phyloP scores from a whole-genome alignment of 129 eudicot species.

The Centrapalus pauciflorus region DNA sequence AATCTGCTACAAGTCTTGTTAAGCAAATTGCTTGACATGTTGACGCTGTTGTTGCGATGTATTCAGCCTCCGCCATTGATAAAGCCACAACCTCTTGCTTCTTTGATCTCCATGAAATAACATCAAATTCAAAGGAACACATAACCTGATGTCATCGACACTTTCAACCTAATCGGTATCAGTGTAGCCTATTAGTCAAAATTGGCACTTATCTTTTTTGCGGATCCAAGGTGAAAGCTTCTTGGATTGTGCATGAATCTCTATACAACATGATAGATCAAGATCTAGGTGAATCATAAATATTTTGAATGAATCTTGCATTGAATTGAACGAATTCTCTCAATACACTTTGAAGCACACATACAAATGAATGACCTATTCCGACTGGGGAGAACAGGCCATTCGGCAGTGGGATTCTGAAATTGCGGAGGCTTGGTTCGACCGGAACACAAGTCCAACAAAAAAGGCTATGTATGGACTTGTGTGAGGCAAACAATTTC shows the following conservation, averaged over 20 bases:
- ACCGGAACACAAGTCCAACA: neutral
- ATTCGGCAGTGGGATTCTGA: neutral
- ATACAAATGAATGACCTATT: no score
- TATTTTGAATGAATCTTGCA: no score
- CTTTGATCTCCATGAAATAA: slow-evolving; percentile 24
- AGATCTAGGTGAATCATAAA: no score
- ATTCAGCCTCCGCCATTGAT: slow-evolving; percentile 17
- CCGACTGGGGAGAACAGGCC: neutral
- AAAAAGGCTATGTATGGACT: slow-evolving; percentile 10
- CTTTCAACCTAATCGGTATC: slow-evolving; percentile 22
- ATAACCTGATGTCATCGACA: slow-evolving; percentile 7
- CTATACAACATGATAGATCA: no score
- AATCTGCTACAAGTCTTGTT: neutral
- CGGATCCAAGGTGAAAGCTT: neutral
- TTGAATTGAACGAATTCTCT: no score
- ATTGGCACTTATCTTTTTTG: neutral
- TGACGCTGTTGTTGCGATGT: neutral
- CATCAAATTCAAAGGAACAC: slow-evolving; percentile 12
- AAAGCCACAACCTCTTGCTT: slow-evolving; percentile 16
- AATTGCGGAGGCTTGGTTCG: no score
- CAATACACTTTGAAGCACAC: no score
- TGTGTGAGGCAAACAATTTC: slow-evolving; percentile 6
- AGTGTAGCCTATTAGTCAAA: neutral
- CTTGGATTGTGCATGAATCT: neutral
- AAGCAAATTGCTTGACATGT: slow-evolving; percentile 17